A percentile compares a stretch with the other conserved stretches of the same genome.
phyloP scores from a whole-genome alignment of 495 filamentous ascomycete species.

The Hyaloscypha finlandica region DNA sequence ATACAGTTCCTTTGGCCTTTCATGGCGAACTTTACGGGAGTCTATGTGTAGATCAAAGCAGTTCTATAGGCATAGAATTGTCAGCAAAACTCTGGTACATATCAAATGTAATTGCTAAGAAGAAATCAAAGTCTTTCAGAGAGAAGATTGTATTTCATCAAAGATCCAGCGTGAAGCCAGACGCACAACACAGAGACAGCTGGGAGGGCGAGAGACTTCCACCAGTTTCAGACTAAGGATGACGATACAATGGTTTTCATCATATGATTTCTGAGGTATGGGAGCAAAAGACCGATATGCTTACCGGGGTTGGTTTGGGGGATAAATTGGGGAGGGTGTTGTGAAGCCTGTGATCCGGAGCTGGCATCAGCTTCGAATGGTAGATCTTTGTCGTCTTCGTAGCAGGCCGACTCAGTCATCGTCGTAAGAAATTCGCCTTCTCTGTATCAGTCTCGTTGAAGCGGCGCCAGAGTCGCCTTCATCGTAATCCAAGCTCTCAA shows the following conservation, averaged over 20 bases:
- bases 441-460: slow-evolving; percentile 36
- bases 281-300: slow-evolving; percentile 6
- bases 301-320: not conserved
- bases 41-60: not conserved
- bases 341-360: not conserved
- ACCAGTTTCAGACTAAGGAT: slow-evolving; percentile 63
- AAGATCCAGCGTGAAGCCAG: slow-evolving; percentile 31
- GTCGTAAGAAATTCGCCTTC: slow-evolving; percentile 51
- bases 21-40: not conserved
- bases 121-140: slow-evolving; percentile 45
- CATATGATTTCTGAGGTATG: slow-evolving; percentile 36
- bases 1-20: not conserved
- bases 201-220: slow-evolving; percentile 24
- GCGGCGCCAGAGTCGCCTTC: slow-evolving; percentile 38
- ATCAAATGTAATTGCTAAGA: not conserved
- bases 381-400: not conserved
- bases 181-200: slow-evolving; percentile 25
- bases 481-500: slow-evolving; percentile 55
- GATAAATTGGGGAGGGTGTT: not conserved
- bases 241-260: slow-evolving; percentile 67
- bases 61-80: not conserved
- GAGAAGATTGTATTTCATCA: slow-evolving; percentile 66
- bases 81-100: not conserved
- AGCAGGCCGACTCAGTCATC: slow-evolving; percentile 34
- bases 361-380: not conserved